Percentiles rank a stretch among this genome's conserved stretches.
These are phyloP conservation scores for Penicillium sp. DNA, from an alignment of 2,329 filamentous ascomycete species.

Conservation along the genomic window DNA sequence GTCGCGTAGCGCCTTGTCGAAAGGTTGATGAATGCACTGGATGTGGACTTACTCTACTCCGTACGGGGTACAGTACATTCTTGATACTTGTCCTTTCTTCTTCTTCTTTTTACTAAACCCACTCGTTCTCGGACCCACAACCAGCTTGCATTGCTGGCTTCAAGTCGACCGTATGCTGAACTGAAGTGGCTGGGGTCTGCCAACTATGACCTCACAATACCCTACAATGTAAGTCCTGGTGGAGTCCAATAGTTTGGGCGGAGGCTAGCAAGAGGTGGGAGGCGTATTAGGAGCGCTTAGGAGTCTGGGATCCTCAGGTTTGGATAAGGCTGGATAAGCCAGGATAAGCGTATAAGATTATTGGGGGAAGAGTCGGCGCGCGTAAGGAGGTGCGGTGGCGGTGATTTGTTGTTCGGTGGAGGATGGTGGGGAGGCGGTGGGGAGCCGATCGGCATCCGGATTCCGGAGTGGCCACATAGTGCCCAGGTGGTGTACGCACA, in stretches of 20 bases:
- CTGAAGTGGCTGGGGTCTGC: constrained; percentile 71
- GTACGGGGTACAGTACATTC: too few relatives aligned
- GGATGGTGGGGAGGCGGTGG: constrained; percentile 61
- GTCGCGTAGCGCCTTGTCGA: constrained; percentile 78
- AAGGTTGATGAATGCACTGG: constrained; percentile 66
- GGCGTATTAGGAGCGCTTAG: constrained; percentile 63
- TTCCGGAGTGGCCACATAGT: constrained; percentile 70
- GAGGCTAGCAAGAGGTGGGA: constrained; percentile 51
- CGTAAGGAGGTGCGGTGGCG: constrained; percentile 60
- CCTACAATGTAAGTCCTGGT: constrained; percentile 65
- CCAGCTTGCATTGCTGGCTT: constrained; percentile 64
- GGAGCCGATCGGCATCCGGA: constrained; percentile 62
- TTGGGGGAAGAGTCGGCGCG: constrained; percentile 59
- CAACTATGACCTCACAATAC: constrained; percentile 70
- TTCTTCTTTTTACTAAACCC: too few relatives aligned
- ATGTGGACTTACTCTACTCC: constrained; percentile 63
- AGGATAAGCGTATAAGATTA: constrained; percentile 64
- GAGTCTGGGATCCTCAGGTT: too few relatives aligned
- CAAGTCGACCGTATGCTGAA: constrained; percentile 63
- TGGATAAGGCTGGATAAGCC: too few relatives aligned
- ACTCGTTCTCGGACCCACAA: too few relatives aligned
- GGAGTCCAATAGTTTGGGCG: constrained; percentile 64
- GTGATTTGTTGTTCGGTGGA: constrained; percentile 70
- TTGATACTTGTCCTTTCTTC: background rate
- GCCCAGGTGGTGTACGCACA: too few relatives aligned